Conservation (phyloP, 345 rosid species). For the Rhodamnia argentea region DNA sequence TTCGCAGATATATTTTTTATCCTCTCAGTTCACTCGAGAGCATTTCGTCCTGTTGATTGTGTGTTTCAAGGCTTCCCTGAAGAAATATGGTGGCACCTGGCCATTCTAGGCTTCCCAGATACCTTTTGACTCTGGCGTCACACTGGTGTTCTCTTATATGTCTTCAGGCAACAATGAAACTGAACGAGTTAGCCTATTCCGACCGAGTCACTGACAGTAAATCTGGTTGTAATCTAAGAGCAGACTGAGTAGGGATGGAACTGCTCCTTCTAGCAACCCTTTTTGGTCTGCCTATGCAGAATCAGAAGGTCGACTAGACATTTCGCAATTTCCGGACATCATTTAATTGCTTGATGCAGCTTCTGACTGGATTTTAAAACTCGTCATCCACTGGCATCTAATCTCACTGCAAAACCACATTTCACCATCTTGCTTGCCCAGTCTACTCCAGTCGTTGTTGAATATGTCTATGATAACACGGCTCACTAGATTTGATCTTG, state of each 20-base stretch:
- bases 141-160: slow-evolving; percentile 23
- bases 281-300: slow-evolving; percentile 52
- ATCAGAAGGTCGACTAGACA: background rate
- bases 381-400: background rate
- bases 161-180: slow-evolving; percentile 47
- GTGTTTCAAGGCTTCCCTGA: slow-evolving; percentile 34
- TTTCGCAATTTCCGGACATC: background rate
- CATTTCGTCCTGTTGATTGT: slow-evolving; percentile 19
- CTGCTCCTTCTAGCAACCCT: slow-evolving; percentile 66
- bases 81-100: slow-evolving; percentile 28
- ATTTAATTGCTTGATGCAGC: background rate
- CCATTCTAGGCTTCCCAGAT: slow-evolving; percentile 55
- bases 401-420: background rate
- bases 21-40: slow-evolving; percentile 32
- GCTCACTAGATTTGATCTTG: background rate
- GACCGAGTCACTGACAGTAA: slow-evolving; percentile 33
- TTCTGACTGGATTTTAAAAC: background rate
- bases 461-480: background rate
- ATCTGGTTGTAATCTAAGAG: slow-evolving; percentile 27
- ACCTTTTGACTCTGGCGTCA: slow-evolving; percentile 39
- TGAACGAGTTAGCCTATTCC: slow-evolving; percentile 45
- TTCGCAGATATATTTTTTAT: slow-evolving; percentile 62
- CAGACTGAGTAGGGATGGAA: slow-evolving; percentile 28
- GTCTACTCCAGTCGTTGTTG: background rate
- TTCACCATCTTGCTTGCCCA: background rate